Percentiles rank a stretch among this genome's conserved stretches.
phyloP scores from a whole-genome alignment of 208 protist genomes.

The Strigomonas galati region DNA sequence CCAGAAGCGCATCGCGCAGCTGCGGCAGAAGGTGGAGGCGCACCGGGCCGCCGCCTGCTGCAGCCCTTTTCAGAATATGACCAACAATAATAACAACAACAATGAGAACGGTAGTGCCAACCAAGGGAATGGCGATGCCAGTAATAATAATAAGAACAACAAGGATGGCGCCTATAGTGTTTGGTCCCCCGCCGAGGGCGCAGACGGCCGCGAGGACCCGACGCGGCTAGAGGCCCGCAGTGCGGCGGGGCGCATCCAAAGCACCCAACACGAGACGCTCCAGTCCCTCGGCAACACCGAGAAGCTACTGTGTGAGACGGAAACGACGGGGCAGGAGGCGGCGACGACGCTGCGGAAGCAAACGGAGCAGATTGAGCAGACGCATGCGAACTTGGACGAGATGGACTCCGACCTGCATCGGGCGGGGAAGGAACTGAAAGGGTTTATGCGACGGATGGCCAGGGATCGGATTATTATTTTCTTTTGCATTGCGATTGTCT shows the following conservation, averaged over 20 bases:
- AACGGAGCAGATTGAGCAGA: slow-evolving; percentile 71
- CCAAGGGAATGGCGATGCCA: neutral
- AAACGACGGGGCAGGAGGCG: slow-evolving; percentile 57
- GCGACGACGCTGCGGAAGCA: slow-evolving; percentile 56
- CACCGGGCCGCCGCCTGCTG: neutral
- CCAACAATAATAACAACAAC: neutral
- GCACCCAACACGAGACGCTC: slow-evolving; percentile 55
- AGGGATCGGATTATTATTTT: slow-evolving; percentile 84
- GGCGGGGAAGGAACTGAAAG: slow-evolving; percentile 39
- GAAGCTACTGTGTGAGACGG: slow-evolving; percentile 63
- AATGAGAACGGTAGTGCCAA: no score
- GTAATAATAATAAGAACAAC: neutral
- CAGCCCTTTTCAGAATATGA: neutral
- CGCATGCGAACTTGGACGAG: slow-evolving; percentile 56
- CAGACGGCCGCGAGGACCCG: slow-evolving; percentile 13
- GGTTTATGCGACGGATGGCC: slow-evolving; percentile 79
- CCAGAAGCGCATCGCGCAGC: slow-evolving; percentile 15
- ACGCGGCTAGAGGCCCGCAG: slow-evolving; percentile 29
- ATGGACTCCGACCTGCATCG: slow-evolving; percentile 37
- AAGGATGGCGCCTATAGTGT: neutral
- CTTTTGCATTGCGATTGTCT: slow-evolving; percentile 65
- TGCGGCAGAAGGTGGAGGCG: slow-evolving; percentile 24
- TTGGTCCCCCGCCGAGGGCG: slow-evolving; percentile 8
- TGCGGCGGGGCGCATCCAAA: slow-evolving; percentile 33
- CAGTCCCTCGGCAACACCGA: slow-evolving; percentile 59